phyloP scores from a whole-genome alignment of 2,329 filamentous ascomycete genomes.

The Amylocarpus encephaloides region DNA sequence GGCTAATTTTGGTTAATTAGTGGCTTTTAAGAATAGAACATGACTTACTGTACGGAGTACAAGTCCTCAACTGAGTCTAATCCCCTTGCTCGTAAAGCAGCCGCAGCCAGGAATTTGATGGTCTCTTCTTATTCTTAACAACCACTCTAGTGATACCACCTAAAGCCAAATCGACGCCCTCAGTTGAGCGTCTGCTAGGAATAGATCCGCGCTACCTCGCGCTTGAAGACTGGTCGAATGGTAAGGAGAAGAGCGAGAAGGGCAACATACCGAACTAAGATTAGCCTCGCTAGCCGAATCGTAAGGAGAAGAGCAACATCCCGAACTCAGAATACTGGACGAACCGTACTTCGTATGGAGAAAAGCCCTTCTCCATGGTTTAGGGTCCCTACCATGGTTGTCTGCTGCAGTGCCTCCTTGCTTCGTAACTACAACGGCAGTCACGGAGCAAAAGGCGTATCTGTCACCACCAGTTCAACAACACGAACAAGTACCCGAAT shows the following conservation, averaged over 20 bases:
- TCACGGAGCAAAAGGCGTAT: background rate
- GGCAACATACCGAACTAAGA: background rate
- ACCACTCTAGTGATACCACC: background rate
- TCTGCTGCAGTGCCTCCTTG: background rate
- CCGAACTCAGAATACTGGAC: too few relatives aligned
- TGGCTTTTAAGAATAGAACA: background rate
- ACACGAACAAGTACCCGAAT: background rate
- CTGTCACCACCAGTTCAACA: background rate
- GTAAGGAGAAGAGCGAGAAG: background rate
- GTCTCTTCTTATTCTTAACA: background rate
- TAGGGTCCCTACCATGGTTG: too few relatives aligned
- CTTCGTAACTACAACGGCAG: background rate
- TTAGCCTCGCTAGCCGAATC: too few relatives aligned
- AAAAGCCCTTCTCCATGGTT: too few relatives aligned
- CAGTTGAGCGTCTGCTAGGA: conserved; percentile 11
- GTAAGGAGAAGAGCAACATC: too few relatives aligned
- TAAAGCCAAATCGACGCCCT: background rate
- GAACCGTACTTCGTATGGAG: too few relatives aligned
- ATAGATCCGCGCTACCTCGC: conserved; percentile 20
- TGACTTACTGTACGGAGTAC: background rate
- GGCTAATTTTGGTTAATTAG: conserved; percentile 8
- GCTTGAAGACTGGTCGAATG: conserved; percentile 4
- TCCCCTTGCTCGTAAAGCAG: background rate
- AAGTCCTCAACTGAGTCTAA: too few relatives aligned
- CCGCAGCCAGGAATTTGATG: background rate